These are phyloP conservation scores for Pythium aphanidermatum DNA, from an alignment of 352 stramenopile species.

Conservation along the genomic window DNA sequence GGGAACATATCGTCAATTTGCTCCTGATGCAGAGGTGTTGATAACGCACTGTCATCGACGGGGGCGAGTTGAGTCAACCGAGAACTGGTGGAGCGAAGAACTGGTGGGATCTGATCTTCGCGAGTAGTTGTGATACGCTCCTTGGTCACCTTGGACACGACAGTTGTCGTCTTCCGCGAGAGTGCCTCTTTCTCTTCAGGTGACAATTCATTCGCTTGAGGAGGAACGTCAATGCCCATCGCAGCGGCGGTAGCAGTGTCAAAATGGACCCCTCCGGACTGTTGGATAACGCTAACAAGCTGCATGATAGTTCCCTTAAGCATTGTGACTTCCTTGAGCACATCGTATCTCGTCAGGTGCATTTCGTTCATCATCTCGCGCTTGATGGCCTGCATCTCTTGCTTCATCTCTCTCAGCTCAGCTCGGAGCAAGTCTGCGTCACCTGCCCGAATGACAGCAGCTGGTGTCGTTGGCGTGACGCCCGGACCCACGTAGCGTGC, in stretches of 20 bases:
- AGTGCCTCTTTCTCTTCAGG: conserved; percentile 35
- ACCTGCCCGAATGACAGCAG: background rate
- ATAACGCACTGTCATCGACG: conserved; percentile 61
- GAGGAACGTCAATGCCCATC: conserved; percentile 8
- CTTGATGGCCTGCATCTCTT: conserved; percentile 57
- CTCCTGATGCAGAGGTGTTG: conserved; percentile 48
- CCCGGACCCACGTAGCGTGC: conserved; percentile 25
- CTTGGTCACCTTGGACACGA: conserved; percentile 41
- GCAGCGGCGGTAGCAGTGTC: conserved; percentile 6
- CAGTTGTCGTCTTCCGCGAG: conserved; percentile 36
- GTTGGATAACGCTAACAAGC: conserved; percentile 34
- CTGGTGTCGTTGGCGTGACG: conserved; percentile 22
- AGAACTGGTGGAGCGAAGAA: conserved; percentile 25
- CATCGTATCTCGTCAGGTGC: conserved; percentile 74
- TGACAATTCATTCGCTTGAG: conserved; percentile 27
- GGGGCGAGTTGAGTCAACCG: conserved; percentile 58
- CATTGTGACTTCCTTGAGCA: conserved; percentile 80
- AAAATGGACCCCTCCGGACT: conserved; percentile 16
- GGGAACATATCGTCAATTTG: conserved; percentile 84
- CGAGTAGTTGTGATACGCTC: conserved; percentile 44
- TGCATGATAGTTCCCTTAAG: conserved; percentile 73
- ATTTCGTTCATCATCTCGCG: conserved; percentile 84
- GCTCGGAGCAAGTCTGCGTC: conserved; percentile 23
- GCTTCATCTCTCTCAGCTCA: conserved; percentile 57
- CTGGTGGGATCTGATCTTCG: conserved; percentile 21